Conservation (phyloP, 371 early-diverging fungal species). For the Synchytrium microbalum region DNA sequence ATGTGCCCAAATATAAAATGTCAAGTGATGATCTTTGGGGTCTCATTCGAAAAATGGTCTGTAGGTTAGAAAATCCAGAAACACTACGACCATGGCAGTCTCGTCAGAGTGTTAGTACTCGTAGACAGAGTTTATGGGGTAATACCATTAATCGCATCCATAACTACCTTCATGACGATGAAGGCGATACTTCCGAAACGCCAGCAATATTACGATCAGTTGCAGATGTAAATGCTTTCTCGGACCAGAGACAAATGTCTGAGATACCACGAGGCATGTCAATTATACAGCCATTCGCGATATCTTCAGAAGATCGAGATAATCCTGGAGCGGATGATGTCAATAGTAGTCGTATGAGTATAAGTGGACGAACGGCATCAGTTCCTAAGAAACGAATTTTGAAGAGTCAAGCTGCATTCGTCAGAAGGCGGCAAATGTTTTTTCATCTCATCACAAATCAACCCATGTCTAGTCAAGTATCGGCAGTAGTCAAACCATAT, state of each 20-base stretch:
- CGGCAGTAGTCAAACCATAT: conserved; percentile 21
- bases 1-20: conserved; percentile 13
- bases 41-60: conserved; percentile 33
- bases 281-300: too few species aligned
- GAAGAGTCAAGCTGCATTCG: conserved; percentile 26
- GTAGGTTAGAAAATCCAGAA: conserved; percentile 26
- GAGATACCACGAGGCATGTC: too few species aligned
- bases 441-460: conserved; percentile 38
- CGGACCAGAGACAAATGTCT: neutral
- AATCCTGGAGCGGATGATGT: neutral
- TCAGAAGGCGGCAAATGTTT: conserved; percentile 47
- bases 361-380: conserved; percentile 4
- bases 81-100: conserved; percentile 3
- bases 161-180: conserved; percentile 4
- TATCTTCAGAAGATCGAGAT: neutral
- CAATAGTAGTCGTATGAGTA: neutral
- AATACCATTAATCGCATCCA: conserved; percentile 8
- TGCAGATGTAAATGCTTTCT: neutral
- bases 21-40: conserved; percentile 41
- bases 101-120: conserved; percentile 8
- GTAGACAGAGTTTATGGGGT: conserved; percentile 15
- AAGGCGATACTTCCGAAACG: neutral
- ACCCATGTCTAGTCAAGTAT: conserved; percentile 38
- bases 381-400: conserved; percentile 7
- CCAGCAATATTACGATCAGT: neutral